Evolutionary conservation across 805 yeast genomes (phyloP), one percentile per base, ranked within the genome.

Genomic region (Wickerhamomyces strasburgensis): DNA sequence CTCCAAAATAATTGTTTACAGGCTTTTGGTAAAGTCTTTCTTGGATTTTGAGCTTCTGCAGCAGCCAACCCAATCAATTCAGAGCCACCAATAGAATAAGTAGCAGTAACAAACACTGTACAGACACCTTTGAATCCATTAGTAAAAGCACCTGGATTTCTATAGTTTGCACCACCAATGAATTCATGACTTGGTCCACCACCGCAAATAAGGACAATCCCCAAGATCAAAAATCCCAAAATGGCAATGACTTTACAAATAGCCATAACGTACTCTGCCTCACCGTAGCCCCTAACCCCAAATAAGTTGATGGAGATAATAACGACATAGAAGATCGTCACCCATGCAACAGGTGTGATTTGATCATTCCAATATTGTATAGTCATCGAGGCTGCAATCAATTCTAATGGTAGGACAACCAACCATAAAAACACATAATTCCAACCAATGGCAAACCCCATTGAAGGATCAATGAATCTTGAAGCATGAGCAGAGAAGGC

Each of bases 381-480:
- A 0, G 78, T 72, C 54, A 73, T 64, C 5, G 78, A 62, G 2
- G 78, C 77, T 17, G 78, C 74, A 39, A 71, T 69, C 38, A 73
- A 61, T 48, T 74, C 79, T 40, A 69, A 49, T 4, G 79, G 79
- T 24, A 74, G 51, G 19, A 69, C 66, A 25, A 72, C 70, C 18
- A 74, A 45, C 75, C 78, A 72, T 49, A 70, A 70, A 51, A 73
- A 58, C 42, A 68, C 69, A 48, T 74, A 74, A 51, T 71, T 75
- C 70, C 76, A 72, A 40, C 79, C 80, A 56, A 69, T 64, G 7
- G 83, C 80, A 51, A 75, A 78, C 21, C 82, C 84, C 65, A 75
- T 71, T 7, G 80, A 73, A 13, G 70, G 69, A 47, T 78, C 81
- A 37, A 79, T 60, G 48, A 78, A 77, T 44, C 73, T 62, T n/a